A percentile compares a stretch with the other conserved stretches of the same genome.
These are phyloP conservation scores for Cryoendolithus antarcticus DNA, from an alignment of 2,329 filamentous ascomycete species.

Conservation along the genomic window DNA sequence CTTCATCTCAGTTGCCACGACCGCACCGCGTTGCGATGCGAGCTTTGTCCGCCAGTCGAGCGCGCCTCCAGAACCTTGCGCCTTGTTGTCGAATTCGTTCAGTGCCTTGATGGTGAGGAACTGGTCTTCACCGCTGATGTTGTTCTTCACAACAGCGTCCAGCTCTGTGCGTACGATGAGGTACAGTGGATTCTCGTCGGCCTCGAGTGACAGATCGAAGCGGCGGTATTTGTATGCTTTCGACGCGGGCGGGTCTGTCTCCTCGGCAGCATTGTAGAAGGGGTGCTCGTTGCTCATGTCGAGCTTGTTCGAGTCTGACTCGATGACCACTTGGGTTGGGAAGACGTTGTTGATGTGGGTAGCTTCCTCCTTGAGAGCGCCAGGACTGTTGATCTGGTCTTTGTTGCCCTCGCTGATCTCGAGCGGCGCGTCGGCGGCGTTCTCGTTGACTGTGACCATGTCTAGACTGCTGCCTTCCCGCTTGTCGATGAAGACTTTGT, in stretches of 20 bases:
- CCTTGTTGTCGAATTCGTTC: conserved; percentile 98
- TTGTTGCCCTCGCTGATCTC: conserved; percentile 87
- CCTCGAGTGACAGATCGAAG: conserved; percentile 86
- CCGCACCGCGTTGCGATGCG: conserved; percentile 84
- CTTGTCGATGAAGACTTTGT: conserved; percentile 99
- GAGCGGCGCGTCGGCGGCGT: conserved; percentile 85
- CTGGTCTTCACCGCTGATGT: conserved; percentile 82
- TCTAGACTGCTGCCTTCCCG: conserved; percentile 88
- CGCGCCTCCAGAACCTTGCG: conserved; percentile 84
- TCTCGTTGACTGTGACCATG: conserved; percentile 98
- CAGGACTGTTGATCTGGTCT: conserved; percentile 85
- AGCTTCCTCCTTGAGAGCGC: conserved; percentile 84
- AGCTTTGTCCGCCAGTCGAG: conserved; percentile 96
- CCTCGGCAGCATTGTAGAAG: conserved; percentile 90
- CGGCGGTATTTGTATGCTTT: conserved; percentile 98
- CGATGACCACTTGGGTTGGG: conserved; percentile 82
- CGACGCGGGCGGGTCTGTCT: conserved; percentile 84
- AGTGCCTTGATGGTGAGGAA: conserved; percentile 86
- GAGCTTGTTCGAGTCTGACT: conserved; percentile 66
- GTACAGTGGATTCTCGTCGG: conserved; percentile 84
- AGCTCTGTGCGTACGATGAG: conserved; percentile 89
- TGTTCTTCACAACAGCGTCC: conserved; percentile 92
- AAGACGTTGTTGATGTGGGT: conserved; percentile 99
- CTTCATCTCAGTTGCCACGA: conserved; percentile 99
- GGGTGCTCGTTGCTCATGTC: conserved; percentile 83